Base-by-base conservation (phyloP, 345 rosid genomes). In the Salix exigua region DNA sequence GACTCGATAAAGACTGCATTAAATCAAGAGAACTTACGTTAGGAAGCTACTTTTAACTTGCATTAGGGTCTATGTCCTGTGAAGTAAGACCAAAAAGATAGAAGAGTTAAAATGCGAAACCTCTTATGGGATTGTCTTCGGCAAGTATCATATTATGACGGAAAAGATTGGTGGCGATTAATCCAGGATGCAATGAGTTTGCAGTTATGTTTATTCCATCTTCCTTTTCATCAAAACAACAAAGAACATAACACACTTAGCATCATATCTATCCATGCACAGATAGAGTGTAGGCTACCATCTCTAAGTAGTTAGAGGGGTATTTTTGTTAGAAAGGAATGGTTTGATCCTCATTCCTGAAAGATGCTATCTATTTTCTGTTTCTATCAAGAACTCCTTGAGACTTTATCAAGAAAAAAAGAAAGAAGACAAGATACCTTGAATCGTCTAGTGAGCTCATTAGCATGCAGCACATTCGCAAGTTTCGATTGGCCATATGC, bases 161-260 rank as follows among this genome's bases (percentile, higher is more conserved):
- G 13, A 83, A 51, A 50, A 88, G 84, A 72, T 90, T 91, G 66
- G 96, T 93, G 51, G 78, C 81, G 42, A 93, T 85, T 30, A 75
- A 83, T 68, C 97, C 96, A 9, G 93, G 96, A 83, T 93, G 94
- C 83, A 93, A 73, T 31, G 94, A 90, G 44, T 91, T 93, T 19
- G 89, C 88, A 38, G 90, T 89, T 63, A 91, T 77, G 66, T 87
- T 78, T 9, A 46, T 89, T 65, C 83, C 87, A 46, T 88, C 97
- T 69, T 84, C 92, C 94, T 87, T 83, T 10, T 58, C 10, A 23
- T 8, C 63, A n/a, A 51, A 51, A 23, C 63, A 58, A 23, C 13
- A 26, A 58, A 58, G 14, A 58, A n/a, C 26, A n/a, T 23, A n/a
- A n/a, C 23, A 9, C 63, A 25, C 63, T 58, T 58, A 58, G 25